phyloP scores from a whole-genome alignment of 768 basidiomycete species.

The Rhizopogon vesiculosus region DNA sequence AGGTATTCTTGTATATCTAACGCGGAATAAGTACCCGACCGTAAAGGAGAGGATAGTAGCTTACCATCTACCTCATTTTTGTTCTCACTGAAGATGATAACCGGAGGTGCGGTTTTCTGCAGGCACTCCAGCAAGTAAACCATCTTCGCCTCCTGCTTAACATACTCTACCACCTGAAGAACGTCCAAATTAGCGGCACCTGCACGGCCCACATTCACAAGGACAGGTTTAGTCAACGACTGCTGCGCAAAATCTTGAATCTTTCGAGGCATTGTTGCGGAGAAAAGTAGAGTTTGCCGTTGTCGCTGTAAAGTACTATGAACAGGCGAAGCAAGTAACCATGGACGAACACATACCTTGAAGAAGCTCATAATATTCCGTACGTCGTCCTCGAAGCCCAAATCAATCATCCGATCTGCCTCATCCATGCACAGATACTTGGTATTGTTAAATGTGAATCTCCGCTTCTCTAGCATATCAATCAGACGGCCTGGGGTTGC shows the following conservation, averaged over 20 bases:
- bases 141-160: conserved; percentile 99
- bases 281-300: conserved; percentile 95
- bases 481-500: conserved; percentile 96
- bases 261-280: conserved; percentile 98
- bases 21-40: not conserved
- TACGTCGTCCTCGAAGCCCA: conserved; percentile 98
- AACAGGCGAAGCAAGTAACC: conserved; percentile 1
- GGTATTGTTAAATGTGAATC: conserved; percentile 90
- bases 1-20: conserved; percentile 98
- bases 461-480: conserved; percentile 96
- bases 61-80: conserved; percentile 99
- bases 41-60: conserved; percentile 11
- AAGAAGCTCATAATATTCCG: conserved; percentile 99
- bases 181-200: conserved; percentile 98
- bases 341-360: conserved; percentile 50
- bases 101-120: conserved; percentile 97
- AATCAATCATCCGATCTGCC: conserved; percentile 98
- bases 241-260: conserved; percentile 99
- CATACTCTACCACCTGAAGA: conserved; percentile 94
- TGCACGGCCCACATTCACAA: conserved; percentile 97
- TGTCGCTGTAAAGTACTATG: conserved; percentile 57
- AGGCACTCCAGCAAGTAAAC: conserved; percentile 96
- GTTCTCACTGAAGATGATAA: conserved; percentile 97
- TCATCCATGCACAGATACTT: conserved; percentile 99
- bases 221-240: conserved; percentile 88